phyloP scores from a whole-genome alignment of 176 grass and related monocot genomes.

The Musa itinerans region DNA sequence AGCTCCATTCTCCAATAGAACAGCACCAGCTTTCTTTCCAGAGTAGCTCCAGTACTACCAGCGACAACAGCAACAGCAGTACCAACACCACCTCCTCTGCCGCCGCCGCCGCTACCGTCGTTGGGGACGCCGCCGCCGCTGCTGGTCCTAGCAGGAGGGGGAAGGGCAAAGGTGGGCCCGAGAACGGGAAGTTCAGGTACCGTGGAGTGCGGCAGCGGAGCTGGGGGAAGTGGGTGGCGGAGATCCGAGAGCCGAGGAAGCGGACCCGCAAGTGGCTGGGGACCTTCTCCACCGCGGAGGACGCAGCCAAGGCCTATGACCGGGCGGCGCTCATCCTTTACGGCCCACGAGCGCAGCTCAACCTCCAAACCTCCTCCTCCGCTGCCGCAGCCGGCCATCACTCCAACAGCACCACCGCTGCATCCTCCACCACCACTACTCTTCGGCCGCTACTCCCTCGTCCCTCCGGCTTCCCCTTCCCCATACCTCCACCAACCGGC shows the following conservation, averaged over 20 bases:
- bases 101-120: background rate
- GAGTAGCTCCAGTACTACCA: background rate
- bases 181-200: constrained; percentile 8
- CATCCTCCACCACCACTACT: constrained; percentile 24
- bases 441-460: constrained; percentile 23
- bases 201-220: constrained; percentile 12
- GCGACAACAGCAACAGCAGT: background rate
- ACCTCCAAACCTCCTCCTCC: constrained; percentile 35
- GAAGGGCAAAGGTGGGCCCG: constrained; percentile 6
- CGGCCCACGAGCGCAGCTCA: constrained; percentile 72
- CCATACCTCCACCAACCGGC: background rate
- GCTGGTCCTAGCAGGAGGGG: background rate
- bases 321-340: constrained; percentile 74
- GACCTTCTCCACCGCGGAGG: constrained; percentile 93
- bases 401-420: constrained; percentile 1
- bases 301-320: constrained; percentile 78
- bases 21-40: background rate
- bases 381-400: background rate
- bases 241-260: constrained; percentile 11
- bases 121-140: background rate
- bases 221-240: constrained; percentile 18
- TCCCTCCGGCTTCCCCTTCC: constrained; percentile 12
- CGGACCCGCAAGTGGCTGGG: constrained; percentile 50
- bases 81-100: background rate
- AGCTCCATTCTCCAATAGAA: background rate